Percentiles rank a stretch among this genome's conserved stretches.
Conservation (phyloP, 371 early-diverging fungal genomes). For the Circinella umbellata region DNA sequence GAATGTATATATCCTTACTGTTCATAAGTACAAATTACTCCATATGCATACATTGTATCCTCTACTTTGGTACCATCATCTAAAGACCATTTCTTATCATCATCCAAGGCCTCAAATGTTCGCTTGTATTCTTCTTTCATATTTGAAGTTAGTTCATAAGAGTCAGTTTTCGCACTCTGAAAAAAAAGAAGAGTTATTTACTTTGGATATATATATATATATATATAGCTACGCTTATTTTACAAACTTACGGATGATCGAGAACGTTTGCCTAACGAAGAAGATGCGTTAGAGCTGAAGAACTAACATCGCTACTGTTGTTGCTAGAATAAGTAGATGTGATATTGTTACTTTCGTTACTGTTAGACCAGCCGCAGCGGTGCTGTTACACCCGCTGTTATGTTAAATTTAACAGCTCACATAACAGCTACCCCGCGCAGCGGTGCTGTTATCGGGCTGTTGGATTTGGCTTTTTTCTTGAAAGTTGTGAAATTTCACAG, state of each 20-base stretch:
- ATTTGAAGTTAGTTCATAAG: background rate
- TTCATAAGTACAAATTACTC: background rate
- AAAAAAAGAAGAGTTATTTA: background rate
- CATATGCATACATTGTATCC: background rate
- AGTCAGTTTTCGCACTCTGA: background rate
- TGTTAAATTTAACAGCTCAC: too few relatives aligned
- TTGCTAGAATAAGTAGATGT: background rate
- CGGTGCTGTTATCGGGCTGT: too few relatives aligned
- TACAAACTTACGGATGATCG: conserved; percentile 2
- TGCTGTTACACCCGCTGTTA: too few relatives aligned
- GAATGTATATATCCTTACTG: background rate
- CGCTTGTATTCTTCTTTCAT: background rate
- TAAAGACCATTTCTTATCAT: background rate
- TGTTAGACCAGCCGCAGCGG: too few relatives aligned
- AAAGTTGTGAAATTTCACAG: too few relatives aligned
- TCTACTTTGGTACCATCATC: background rate
- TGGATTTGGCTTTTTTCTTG: too few relatives aligned
- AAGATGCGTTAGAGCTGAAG: background rate
- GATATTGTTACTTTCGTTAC: too few relatives aligned
- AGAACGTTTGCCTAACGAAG: background rate
- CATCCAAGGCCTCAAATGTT: background rate
- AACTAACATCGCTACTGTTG: background rate
- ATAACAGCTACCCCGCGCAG: too few relatives aligned
- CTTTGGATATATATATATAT: too few relatives aligned
- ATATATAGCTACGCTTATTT: background rate